Evolutionary conservation across 2,329 filamentous ascomycete genomes (phyloP).

Genomic region (Teratosphaeria nubilosa): DNA sequence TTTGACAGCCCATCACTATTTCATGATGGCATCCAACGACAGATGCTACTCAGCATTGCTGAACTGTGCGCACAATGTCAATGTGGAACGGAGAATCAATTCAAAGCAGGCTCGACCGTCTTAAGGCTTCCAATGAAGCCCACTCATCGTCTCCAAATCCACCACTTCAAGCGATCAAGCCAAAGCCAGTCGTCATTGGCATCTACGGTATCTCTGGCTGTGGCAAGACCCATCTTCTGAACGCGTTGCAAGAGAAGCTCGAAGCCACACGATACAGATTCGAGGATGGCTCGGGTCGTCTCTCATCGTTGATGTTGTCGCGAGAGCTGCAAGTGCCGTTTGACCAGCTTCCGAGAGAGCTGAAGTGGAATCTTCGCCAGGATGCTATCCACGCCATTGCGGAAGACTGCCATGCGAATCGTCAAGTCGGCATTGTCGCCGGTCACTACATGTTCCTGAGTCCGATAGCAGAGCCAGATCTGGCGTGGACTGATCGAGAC

Average conservation of each 20-base stretch:
- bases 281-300: constrained; percentile 44
- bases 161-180: background rate
- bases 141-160: background rate
- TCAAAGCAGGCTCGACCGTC: background rate
- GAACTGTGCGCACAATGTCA: background rate
- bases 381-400: constrained; percentile 38
- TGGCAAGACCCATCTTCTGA: constrained; percentile 43
- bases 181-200: constrained; percentile 34
- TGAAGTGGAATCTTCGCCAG: constrained; percentile 33
- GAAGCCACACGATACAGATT: constrained; percentile 32
- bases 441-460: constrained; percentile 50
- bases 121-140: background rate
- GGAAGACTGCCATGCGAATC: constrained; percentile 25
- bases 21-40: background rate
- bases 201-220: constrained; percentile 46
- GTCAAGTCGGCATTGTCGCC: constrained; percentile 39
- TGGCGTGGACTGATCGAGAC: constrained; percentile 26
- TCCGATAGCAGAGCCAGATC: constrained; percentile 15
- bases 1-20: background rate
- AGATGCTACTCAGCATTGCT: background rate
- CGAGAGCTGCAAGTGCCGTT: constrained; percentile 42
- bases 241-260: constrained; percentile 30
- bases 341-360: constrained; percentile 25
- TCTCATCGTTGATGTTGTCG: constrained; percentile 29
- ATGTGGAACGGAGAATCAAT: background rate